These are phyloP conservation scores for Leishmania aethiopica DNA, from an alignment of 208 protist genomes.

Conservation along the genomic window DNA sequence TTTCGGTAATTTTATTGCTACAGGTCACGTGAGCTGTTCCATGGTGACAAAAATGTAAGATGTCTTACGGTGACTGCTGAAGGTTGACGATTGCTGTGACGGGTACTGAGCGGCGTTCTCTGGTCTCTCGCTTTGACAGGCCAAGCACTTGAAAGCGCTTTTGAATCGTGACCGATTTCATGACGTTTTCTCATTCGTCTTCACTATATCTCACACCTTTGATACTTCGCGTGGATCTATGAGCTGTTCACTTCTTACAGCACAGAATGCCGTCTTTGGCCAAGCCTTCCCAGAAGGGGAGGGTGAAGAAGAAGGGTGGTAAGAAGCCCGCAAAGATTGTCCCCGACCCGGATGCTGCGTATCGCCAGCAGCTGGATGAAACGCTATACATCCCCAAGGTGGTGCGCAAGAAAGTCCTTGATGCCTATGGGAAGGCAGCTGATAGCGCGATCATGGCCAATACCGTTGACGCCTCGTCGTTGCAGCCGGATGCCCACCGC, in stretches of 20 bases:
- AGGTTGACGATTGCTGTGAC: not conserved
- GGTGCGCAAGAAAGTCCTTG: constrained; percentile 7
- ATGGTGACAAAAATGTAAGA: not conserved
- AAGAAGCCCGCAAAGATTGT: constrained; percentile 33
- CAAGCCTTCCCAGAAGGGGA: constrained; percentile 28
- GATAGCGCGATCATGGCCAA: constrained; percentile 26
- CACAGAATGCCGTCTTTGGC: constrained; percentile 11
- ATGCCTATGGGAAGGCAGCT: constrained; percentile 9
- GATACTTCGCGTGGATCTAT: not conserved
- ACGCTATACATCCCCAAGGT: constrained; percentile 50
- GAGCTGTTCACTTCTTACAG: not conserved
- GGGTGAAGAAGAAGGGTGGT: constrained; percentile 32
- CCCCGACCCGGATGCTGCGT: constrained; percentile 51
- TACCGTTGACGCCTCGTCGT: not conserved
- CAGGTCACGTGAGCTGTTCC: not conserved
- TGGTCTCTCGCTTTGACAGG: not conserved
- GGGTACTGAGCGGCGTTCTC: not conserved
- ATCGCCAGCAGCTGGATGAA: constrained; percentile 43
- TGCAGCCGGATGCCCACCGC: not conserved
- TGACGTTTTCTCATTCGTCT: not conserved
- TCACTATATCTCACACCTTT: not conserved
- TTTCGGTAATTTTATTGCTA: constrained; percentile 1
- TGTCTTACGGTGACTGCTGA: not conserved
- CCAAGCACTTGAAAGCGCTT: no score
- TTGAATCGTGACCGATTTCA: not conserved